Percentiles rank a stretch among this genome's conserved stretches.
Conservation (phyloP, 495 filamentous ascomycete genomes). For the Tuber melanosporum region DNA sequence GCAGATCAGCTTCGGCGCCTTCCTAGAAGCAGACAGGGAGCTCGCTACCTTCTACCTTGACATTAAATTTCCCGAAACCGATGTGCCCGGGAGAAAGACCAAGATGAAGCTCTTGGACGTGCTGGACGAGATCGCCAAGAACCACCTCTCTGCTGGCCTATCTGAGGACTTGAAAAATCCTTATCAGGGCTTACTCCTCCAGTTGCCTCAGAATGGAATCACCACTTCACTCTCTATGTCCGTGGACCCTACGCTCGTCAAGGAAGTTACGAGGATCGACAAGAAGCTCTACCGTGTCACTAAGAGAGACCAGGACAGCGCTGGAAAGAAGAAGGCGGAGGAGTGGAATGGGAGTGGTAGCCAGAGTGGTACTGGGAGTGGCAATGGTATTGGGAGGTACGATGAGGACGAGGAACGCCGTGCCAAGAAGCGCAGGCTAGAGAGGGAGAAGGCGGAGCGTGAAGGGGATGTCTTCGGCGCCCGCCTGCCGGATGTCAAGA, state of each 20-base stretch:
- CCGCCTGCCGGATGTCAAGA: not conserved
- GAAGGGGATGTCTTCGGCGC: constrained; percentile 40
- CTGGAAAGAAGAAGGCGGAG: constrained; percentile 40
- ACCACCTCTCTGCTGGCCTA: constrained; percentile 20
- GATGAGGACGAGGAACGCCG: constrained; percentile 29
- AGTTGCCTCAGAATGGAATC: constrained; percentile 37
- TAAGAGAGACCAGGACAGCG: constrained; percentile 48
- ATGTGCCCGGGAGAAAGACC: not conserved
- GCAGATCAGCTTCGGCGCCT: constrained; percentile 81
- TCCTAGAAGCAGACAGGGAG: constrained; percentile 66
- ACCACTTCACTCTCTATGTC: constrained; percentile 24
- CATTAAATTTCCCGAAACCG: constrained; percentile 53
- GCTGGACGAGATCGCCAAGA: constrained; percentile 29
- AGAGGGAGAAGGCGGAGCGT: constrained; percentile 37
- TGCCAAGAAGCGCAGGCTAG: constrained; percentile 35
- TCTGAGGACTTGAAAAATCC: constrained; percentile 19
- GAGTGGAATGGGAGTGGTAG: constrained; percentile 5
- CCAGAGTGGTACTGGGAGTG: constrained; percentile 34
- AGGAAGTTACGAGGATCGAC: constrained; percentile 51
- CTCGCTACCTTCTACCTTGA: constrained; percentile 66
- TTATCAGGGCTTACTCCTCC: constrained; percentile 28
- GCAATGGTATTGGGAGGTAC: constrained; percentile 20
- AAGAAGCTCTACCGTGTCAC: constrained; percentile 62
- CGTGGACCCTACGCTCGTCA: constrained; percentile 41
- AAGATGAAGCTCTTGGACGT: constrained; percentile 47